Percentiles rank a stretch among this genome's conserved stretches.
phyloP scores from a whole-genome alignment of 176 grass and related monocot species.

The Echinochloa phyllopogon region DNA sequence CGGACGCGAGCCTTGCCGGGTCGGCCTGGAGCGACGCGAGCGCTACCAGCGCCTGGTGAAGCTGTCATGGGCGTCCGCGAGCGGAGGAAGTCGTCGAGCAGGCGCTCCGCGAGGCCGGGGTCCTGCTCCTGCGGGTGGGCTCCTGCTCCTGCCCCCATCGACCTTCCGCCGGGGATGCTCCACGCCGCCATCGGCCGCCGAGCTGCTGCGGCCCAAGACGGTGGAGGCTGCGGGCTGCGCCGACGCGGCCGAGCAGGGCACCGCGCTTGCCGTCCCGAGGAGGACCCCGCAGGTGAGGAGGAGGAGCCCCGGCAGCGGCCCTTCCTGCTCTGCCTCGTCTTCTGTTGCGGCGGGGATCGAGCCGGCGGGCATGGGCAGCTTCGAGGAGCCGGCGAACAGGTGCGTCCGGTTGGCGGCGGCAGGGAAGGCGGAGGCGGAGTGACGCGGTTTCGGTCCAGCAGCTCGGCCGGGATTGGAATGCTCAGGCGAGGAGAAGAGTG shows the following conservation, averaged over 20 bases:
- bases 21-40: too few species aligned
- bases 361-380: not conserved
- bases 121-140: constrained; percentile 46
- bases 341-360: constrained; percentile 36
- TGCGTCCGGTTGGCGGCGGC: not conserved
- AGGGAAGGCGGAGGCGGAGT: not conserved
- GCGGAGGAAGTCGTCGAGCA: too few species aligned
- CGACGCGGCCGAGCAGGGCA: not conserved
- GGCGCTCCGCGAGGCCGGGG: too few species aligned
- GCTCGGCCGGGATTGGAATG: too few species aligned
- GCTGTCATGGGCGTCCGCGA: too few species aligned
- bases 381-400: not conserved
- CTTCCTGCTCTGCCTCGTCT: constrained; percentile 24
- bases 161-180: not conserved
- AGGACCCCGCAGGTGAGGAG: not conserved
- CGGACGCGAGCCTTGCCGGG: too few species aligned
- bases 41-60: too few species aligned
- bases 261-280: not conserved
- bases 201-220: constrained; percentile 19
- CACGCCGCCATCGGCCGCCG: constrained; percentile 11
- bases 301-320: not conserved
- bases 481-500: too few species aligned
- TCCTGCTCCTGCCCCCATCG: not conserved
- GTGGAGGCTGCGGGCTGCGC: not conserved
- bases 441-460: too few species aligned